Conservation (phyloP, 2,329 filamentous ascomycete species). For the Ceratocystis ficicola region DNA sequence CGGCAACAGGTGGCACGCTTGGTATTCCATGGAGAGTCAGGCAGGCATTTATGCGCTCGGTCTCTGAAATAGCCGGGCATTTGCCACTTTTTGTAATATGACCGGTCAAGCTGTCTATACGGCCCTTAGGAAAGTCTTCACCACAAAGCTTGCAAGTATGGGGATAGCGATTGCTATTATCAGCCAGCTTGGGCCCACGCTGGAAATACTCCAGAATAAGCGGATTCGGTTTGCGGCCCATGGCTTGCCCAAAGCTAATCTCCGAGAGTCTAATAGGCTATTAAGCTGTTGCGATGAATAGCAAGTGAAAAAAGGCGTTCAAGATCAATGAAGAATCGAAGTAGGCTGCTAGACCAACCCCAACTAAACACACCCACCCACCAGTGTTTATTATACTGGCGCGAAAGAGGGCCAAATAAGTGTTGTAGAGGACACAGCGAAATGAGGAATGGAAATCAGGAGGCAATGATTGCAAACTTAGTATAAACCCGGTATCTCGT, state of each 20-base stretch:
- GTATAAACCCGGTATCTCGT: neutral
- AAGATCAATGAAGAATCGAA: neutral
- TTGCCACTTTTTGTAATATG: conserved; percentile 63
- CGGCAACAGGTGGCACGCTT: conserved; percentile 28
- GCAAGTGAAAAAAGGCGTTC: neutral
- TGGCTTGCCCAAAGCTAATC: conserved; percentile 28
- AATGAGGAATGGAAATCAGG: neutral
- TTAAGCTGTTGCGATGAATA: neutral
- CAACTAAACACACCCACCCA: neutral
- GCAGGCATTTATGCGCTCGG: conserved; percentile 63
- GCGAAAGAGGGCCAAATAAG: neutral
- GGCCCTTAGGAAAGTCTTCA: conserved; percentile 79
- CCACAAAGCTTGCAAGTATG: conserved; percentile 84
- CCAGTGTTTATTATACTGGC: neutral
- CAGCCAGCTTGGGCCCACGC: conserved; percentile 71
- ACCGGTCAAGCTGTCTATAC: conserved; percentile 67
- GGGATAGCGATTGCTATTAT: conserved; percentile 83
- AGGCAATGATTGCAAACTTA: neutral
- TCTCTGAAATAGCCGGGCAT: conserved; percentile 65
- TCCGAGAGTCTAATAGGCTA: neutral
- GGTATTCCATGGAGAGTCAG: conserved; percentile 60
- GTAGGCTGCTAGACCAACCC: neutral
- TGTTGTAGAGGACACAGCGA: neutral
- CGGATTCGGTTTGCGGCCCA: conserved; percentile 75
- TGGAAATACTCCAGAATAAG: conserved; percentile 82